Evolutionary conservation across 2,329 filamentous ascomycete genomes (phyloP).

Genomic region (Diplodia sapinea): DNA sequence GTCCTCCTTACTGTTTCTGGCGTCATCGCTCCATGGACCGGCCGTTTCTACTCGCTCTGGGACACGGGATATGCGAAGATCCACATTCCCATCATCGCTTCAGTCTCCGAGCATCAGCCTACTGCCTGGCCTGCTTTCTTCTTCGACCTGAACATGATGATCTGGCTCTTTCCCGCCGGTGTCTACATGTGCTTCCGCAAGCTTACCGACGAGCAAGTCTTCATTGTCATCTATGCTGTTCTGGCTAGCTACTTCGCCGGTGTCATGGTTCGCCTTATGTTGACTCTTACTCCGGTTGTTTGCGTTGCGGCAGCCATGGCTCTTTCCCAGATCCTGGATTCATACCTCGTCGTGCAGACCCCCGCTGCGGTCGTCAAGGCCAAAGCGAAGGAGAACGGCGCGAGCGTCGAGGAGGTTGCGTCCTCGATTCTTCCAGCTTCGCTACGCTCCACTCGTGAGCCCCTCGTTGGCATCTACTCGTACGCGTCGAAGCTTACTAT

Average conservation of each 20-base stretch:
- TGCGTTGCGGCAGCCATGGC: slow-evolving; percentile 93
- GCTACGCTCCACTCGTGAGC: slow-evolving; percentile 73
- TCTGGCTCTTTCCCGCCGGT: slow-evolving; percentile 98
- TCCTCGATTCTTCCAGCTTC: slow-evolving; percentile 60
- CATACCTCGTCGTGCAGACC: slow-evolving; percentile 71
- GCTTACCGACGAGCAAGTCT: slow-evolving; percentile 94
- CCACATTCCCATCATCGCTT: slow-evolving; percentile 98
- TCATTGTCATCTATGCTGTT: slow-evolving; percentile 95
- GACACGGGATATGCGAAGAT: slow-evolving; percentile 99
- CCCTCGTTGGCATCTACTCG: slow-evolving; percentile 83
- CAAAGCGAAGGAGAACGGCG: slow-evolving; percentile 54
- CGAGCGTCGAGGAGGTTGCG: slow-evolving; percentile 48
- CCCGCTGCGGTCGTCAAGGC: slow-evolving; percentile 55
- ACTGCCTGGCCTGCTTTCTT: slow-evolving; percentile 99
- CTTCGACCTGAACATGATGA: slow-evolving; percentile 96
- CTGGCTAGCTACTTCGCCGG: slow-evolving; percentile 97
- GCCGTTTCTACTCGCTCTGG: slow-evolving; percentile 99
- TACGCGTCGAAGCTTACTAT: slow-evolving; percentile 79
- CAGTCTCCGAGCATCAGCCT: slow-evolving; percentile 98
- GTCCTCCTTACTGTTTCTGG: slow-evolving; percentile 82
- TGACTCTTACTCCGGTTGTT: slow-evolving; percentile 94
- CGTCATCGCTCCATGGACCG: slow-evolving; percentile 95
- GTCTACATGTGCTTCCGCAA: slow-evolving; percentile 98
- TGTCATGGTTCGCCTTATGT: slow-evolving; percentile 99
- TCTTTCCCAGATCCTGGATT: slow-evolving; percentile 85